Base-by-base conservation (phyloP, 805 yeast genomes). In the Metschnikowia peoriensis region DNA sequence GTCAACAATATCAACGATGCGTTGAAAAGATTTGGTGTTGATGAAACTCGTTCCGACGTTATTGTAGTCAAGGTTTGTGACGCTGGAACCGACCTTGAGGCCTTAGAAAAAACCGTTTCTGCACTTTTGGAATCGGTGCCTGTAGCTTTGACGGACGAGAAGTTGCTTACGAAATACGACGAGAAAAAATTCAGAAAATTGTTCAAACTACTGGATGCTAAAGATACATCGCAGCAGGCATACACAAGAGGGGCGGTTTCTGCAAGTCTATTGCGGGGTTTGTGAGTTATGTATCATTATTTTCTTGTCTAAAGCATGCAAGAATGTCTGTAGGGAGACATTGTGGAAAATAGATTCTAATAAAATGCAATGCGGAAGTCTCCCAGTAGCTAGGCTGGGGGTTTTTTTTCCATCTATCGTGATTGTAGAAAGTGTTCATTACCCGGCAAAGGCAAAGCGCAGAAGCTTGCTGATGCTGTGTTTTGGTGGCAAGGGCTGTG, bases 1-100 rank as follows among this genome's bases (percentile, higher is more conserved):
- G 77, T 82, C 7, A 84, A 83, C 59, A 88, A 86, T 63, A 84
- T 86, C 39, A 77, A 81, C 72, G 94, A 89, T 53, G 85, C 90
- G 0, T 72, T 89, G 56, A 81, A 78, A 56, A 75, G 80, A 59
- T 87, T 88, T 68, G 96, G 96, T 10, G 75, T 89, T 15, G 80
- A 82, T 48, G 79, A 77, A 34, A 69, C 71, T 4, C 67, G 82
- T 2, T 62, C 62, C 0, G 71, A 73, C 28, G 51, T 88, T 7
- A 62, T 86, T 4, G 82, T 78, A 10, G 63, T 87, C n/a, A 81
- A 81, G 55, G 73, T 86, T 1, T 41, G 72, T 28, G 66, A 67
- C 8, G 52, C 47, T 0, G 53, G 44, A 14, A 22, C 44, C 2
- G 64, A 56, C n/a, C 56, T 55, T 1, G 62, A 57, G 1, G 64